Evolutionary conservation across 495 filamentous ascomycete genomes (phyloP).

Genomic region (Aspergillus ostianus): DNA sequence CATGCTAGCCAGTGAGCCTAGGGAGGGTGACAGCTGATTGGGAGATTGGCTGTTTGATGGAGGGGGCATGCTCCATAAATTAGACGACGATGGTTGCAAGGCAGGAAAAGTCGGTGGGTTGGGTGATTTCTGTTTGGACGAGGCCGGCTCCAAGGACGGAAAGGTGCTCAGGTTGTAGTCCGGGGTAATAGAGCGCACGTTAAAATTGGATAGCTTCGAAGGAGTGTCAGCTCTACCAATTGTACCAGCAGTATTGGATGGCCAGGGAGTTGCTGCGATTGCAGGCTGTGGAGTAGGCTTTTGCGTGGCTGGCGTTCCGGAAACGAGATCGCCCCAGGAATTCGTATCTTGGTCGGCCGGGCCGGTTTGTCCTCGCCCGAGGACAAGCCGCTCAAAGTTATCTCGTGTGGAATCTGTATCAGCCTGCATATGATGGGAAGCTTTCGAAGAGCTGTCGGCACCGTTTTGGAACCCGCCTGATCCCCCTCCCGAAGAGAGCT

Average conservation of each 20-base stretch:
- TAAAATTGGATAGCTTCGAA: slow-evolving; percentile 25
- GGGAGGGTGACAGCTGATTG: slow-evolving; percentile 21
- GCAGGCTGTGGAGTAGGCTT: slow-evolving; percentile 26
- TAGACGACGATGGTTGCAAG: slow-evolving; percentile 33
- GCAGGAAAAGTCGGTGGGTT: slow-evolving; percentile 28
- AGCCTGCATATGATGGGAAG: slow-evolving; percentile 22
- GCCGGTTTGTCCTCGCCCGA: slow-evolving; percentile 51
- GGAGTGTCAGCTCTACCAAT: slow-evolving; percentile 21
- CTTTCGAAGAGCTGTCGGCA: slow-evolving; percentile 26
- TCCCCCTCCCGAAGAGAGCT: slow-evolving; percentile 60
- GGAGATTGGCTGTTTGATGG: slow-evolving; percentile 16
- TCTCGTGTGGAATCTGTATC: slow-evolving; percentile 50
- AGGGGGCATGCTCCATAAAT: slow-evolving; percentile 24
- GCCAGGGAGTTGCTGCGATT: slow-evolving; percentile 48
- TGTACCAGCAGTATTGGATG: slow-evolving; percentile 27
- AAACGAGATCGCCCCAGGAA: slow-evolving; percentile 35
- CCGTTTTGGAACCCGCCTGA: slow-evolving; percentile 39
- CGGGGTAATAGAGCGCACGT: slow-evolving; percentile 51
- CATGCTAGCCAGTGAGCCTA: slow-evolving; percentile 31
- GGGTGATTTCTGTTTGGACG: slow-evolving; percentile 32
- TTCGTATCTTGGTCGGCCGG: slow-evolving; percentile 34
- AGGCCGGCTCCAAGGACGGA: slow-evolving; percentile 45
- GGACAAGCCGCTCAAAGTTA: slow-evolving; percentile 85
- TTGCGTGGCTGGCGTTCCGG: slow-evolving; percentile 29
- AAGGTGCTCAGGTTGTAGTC: slow-evolving; percentile 50